These are phyloP conservation scores for Hypoxylon fragiforme DNA, from an alignment of 495 filamentous ascomycete genomes.

Conservation along the genomic window DNA sequence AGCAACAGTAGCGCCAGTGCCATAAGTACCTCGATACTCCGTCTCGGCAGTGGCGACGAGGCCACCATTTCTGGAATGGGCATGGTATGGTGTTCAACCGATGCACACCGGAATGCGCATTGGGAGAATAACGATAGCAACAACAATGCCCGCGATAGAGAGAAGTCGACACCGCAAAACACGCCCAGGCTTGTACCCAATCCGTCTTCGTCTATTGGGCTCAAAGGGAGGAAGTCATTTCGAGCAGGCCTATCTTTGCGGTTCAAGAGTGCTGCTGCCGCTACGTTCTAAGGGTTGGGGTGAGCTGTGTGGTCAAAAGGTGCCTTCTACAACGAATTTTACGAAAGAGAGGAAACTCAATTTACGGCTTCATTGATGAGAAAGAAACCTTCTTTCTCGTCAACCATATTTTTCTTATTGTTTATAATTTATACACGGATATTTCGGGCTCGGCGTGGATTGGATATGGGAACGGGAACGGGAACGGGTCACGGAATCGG, in stretches of 20 bases:
- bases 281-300: not conserved
- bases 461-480: not conserved
- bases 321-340: too few species aligned
- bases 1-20: conserved; percentile 16
- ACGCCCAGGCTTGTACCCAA: conserved; percentile 3
- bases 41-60: conserved; percentile 40
- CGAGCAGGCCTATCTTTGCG: conserved; percentile 9
- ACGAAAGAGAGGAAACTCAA: not conserved
- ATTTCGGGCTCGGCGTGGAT: too few species aligned
- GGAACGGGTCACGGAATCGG: not conserved
- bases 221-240: conserved; percentile 18
- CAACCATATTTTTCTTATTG: too few species aligned
- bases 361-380: too few species aligned
- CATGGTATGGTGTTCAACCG: conserved; percentile 21
- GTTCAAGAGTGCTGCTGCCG: conserved; percentile 7
- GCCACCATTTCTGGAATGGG: conserved; percentile 37
- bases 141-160: conserved; percentile 3
- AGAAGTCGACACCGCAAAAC: conserved; percentile 1
- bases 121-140: conserved; percentile 4
- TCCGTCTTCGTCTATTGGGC: conserved; percentile 13
- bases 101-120: too few species aligned
- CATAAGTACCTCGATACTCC: conserved; percentile 35
- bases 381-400: too few species aligned
- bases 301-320: not conserved
- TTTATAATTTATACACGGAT: too few species aligned